phyloP scores from a whole-genome alignment of 2,329 filamentous ascomycete species.

The Aspergillus pseudoterreus region DNA sequence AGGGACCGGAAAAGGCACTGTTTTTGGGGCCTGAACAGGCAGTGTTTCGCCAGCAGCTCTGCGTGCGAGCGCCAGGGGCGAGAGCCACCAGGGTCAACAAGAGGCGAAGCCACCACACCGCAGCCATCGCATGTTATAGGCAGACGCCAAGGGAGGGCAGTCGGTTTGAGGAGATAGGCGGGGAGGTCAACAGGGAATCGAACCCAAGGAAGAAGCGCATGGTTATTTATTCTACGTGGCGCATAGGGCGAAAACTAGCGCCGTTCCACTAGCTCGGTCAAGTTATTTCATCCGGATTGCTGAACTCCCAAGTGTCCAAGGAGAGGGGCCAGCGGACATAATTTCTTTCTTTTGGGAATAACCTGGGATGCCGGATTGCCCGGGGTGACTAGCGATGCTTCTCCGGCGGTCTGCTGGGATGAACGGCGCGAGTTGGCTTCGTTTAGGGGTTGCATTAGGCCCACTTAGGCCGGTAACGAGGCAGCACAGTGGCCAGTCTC shows the following conservation, averaged over 20 bases:
- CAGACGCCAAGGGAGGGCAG: background rate
- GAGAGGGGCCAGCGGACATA: background rate
- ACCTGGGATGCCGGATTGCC: background rate
- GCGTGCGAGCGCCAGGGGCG: slow-evolving; percentile 12
- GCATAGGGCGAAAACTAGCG: background rate
- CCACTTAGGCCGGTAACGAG: background rate
- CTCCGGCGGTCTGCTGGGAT: slow-evolving; percentile 2
- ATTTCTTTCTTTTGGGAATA: background rate
- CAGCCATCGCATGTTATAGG: slow-evolving; percentile 10
- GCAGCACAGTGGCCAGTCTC: no score
- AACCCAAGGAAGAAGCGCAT: background rate
- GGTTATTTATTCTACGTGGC: background rate
- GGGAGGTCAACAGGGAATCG: background rate
- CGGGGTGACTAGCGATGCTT: slow-evolving; percentile 1
- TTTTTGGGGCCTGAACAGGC: slow-evolving; percentile 49
- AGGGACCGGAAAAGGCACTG: slow-evolving; percentile 53
- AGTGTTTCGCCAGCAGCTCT: slow-evolving; percentile 54
- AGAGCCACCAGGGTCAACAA: slow-evolving; percentile 14
- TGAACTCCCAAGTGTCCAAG: background rate
- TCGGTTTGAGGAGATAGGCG: background rate
- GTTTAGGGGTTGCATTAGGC: background rate
- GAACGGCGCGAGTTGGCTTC: slow-evolving; percentile 2
- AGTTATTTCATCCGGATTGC: background rate
- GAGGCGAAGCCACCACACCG: slow-evolving; percentile 6
- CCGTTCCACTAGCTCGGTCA: background rate